A percentile compares a stretch with the other conserved stretches of the same genome.
Evolutionary conservation across 257 asterid genomes (phyloP).

Genomic region (Ophiorrhiza pumila): DNA sequence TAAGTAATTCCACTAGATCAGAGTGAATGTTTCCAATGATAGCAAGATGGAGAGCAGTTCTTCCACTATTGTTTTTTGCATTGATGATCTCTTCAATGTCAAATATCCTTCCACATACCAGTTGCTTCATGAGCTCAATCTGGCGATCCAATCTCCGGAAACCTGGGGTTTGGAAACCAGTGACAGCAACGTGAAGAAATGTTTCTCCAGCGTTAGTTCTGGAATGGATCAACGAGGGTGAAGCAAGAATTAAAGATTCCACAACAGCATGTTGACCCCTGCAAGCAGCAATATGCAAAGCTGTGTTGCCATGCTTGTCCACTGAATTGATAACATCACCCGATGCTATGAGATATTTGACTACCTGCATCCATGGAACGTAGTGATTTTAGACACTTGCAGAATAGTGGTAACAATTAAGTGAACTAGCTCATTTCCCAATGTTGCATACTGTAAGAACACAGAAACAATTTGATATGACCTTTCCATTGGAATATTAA

Average conservation of each 20-base stretch:
- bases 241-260: constrained; percentile 64
- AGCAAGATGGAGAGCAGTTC: constrained; percentile 81
- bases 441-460: not conserved
- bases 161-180: constrained; percentile 84
- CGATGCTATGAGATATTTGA: constrained; percentile 48
- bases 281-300: constrained; percentile 82
- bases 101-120: constrained; percentile 46
- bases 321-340: constrained; percentile 48
- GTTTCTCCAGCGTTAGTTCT: constrained; percentile 68
- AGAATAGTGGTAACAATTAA: not conserved
- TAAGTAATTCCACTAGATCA: constrained; percentile 71
- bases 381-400: not conserved
- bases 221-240: constrained; percentile 46
- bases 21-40: constrained; percentile 71
- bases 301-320: constrained; percentile 79
- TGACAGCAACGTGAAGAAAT: constrained; percentile 65
- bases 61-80: constrained; percentile 44
- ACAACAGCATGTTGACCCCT: constrained; percentile 80
- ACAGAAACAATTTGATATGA: not conserved
- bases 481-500: not conserved
- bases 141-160: constrained; percentile 84
- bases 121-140: constrained; percentile 60
- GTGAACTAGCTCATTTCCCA: not conserved
- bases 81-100: constrained; percentile 52
- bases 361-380: constrained; percentile 46